Conservation (phyloP, 2,329 filamentous ascomycete genomes). For the Paraphaeosphaeria minitans region DNA sequence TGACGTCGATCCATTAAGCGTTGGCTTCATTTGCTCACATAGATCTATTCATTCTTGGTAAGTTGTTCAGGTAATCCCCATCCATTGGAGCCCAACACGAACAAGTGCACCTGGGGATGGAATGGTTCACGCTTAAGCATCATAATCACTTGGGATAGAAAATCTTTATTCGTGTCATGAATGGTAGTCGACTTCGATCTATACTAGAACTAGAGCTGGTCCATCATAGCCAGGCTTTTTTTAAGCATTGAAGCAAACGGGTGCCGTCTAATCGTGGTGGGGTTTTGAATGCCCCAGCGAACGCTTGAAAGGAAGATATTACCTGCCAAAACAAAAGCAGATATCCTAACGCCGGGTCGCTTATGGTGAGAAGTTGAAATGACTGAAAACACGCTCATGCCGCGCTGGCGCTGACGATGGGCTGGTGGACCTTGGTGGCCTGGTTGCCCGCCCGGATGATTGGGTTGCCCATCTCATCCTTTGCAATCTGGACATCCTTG, state of each 20-base stretch:
- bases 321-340: slow-evolving; percentile 27
- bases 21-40: too few relatives aligned
- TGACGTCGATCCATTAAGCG: too few relatives aligned
- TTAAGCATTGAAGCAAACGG: slow-evolving; percentile 30
- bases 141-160: neutral
- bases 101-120: too few relatives aligned
- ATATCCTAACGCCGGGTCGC: slow-evolving; percentile 41
- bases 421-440: slow-evolving; percentile 80
- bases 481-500: slow-evolving; percentile 80
- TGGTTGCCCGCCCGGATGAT: slow-evolving; percentile 87
- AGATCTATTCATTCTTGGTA: too few relatives aligned
- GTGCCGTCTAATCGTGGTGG: slow-evolving; percentile 35
- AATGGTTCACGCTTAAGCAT: neutral
- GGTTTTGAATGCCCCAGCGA: slow-evolving; percentile 33
- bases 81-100: too few relatives aligned
- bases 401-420: slow-evolving; percentile 81
- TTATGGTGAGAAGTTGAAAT: slow-evolving; percentile 18
- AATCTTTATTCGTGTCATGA: neutral
- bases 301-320: slow-evolving; percentile 34
- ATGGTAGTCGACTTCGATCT: slow-evolving; percentile 23
- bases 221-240: slow-evolving; percentile 11
- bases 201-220: slow-evolving; percentile 22
- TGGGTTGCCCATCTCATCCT: slow-evolving; percentile 78
- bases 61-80: too few relatives aligned
- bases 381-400: slow-evolving; percentile 57